Evolutionary conservation across 805 yeast genomes (phyloP), one percentile per base, ranked within the genome.

Genomic region (Metschnikowia reukaufii): DNA sequence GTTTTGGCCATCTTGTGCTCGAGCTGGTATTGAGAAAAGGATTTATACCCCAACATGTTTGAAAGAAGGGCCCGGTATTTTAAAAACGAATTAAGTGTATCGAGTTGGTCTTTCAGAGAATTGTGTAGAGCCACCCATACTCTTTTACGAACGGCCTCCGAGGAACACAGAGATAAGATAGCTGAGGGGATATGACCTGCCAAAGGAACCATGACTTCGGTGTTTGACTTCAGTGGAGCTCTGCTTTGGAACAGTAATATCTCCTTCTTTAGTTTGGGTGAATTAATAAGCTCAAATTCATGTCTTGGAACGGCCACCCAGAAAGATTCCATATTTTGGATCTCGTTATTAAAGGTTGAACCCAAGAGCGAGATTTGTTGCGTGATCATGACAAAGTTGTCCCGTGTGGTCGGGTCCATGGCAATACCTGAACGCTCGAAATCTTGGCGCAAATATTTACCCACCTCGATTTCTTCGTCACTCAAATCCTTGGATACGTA

Each of bases 381-480:
- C 1, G 96, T 87, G 33, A 89, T 66, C 17, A 79, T 76, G 27
- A 94, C 88, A 62, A 92, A 94, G 51, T 80, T 77, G 12, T 78
- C 73, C 48, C 92, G 74, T 1, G 85, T 77, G 19, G 72, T 67
- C 0, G 82, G 78, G 54, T 80, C 83, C 84, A 90, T 83, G 58
- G 84, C 84, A 27, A 91, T 86, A 0, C 98, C 99, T 0, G 96
- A 88, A 54, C 89, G 83, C 55, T 87, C 86, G 60, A 94, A 94
- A 65, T 94, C 99, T 36, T 86, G 81, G 51, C 85, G 72, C 20
- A 94, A 72, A 39, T 91, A 78, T 43, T 80, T 76, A 0, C 96
- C 99, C 2, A 91, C 98, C 43, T 83, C 79, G 12, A 80, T 62
- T 59, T 94, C 97, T 65, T 94, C 99, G 1, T 68, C 64, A 3